Conservation (phyloP, 2,329 filamentous ascomycete species). For the Hypoxylon sp. region DNA sequence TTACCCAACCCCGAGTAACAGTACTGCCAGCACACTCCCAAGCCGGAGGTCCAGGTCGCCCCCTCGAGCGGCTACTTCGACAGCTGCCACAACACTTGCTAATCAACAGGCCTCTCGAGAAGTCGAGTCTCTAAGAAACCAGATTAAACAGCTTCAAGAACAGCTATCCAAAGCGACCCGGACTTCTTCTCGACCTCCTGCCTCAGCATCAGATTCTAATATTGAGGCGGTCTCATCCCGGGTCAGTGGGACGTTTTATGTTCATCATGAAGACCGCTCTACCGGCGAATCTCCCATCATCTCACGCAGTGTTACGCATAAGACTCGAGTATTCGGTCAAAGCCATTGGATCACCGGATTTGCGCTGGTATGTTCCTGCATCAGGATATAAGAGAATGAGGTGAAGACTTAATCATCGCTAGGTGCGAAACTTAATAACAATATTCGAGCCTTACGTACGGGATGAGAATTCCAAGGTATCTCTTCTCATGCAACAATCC, state of each 20-base stretch:
- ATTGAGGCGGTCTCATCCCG: conserved; percentile 58
- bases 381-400: background rate
- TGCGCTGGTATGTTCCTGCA: conserved; percentile 58
- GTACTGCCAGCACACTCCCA: conserved; percentile 4
- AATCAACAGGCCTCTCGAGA: conserved; percentile 51
- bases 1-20: conserved; percentile 14
- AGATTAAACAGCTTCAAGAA: conserved; percentile 62
- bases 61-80: conserved; percentile 9
- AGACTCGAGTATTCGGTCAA: conserved; percentile 69
- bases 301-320: conserved; percentile 65
- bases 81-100: conserved; percentile 44
- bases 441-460: conserved; percentile 60
- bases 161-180: conserved; percentile 55
- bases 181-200: conserved; percentile 15
- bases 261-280: conserved; percentile 57
- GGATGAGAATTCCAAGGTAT: conserved; percentile 57
- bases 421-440: conserved; percentile 63
- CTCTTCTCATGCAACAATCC: conserved; percentile 62
- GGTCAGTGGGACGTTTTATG: conserved; percentile 61
- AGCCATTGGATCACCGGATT: conserved; percentile 71
- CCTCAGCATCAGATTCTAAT: conserved; percentile 39
- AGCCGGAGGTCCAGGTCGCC: conserved; percentile 26
- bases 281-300: conserved; percentile 54
- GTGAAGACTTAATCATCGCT: conserved; percentile 24
- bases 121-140: conserved; percentile 57